Conservation (phyloP, 2,329 filamentous ascomycete genomes). For the Fusarium zealandicum region DNA sequence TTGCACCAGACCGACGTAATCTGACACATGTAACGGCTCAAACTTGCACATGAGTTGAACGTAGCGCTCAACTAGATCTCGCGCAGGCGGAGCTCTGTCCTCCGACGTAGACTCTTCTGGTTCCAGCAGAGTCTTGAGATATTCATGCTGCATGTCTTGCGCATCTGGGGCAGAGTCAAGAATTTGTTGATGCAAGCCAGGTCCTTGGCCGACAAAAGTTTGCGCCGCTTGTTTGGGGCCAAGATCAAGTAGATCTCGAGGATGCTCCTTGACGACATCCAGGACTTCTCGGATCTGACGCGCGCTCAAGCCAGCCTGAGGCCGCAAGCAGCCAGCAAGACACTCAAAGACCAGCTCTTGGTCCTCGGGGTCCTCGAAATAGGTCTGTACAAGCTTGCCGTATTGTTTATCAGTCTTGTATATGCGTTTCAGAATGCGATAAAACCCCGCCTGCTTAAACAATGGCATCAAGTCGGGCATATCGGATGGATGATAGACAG, state of each 20-base stretch:
- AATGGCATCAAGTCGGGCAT: slow-evolving; percentile 76
- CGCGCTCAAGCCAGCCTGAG: slow-evolving; percentile 66
- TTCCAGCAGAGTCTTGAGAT: slow-evolving; percentile 79
- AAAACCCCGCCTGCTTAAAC: slow-evolving; percentile 83
- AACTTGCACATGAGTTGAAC: slow-evolving; percentile 91
- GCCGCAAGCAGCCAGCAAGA: slow-evolving; percentile 75
- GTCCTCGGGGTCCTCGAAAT: slow-evolving; percentile 85
- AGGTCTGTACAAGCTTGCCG: slow-evolving; percentile 77
- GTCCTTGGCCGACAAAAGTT: slow-evolving; percentile 67
- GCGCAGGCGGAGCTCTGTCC: slow-evolving; percentile 50
- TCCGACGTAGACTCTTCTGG: slow-evolving; percentile 51
- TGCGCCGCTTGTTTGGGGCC: slow-evolving; percentile 70
- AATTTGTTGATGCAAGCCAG: slow-evolving; percentile 71
- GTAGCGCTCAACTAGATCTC: slow-evolving; percentile 80
- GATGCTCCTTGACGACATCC: slow-evolving; percentile 68
- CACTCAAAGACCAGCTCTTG: slow-evolving; percentile 79
- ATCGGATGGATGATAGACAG: slow-evolving; percentile 89
- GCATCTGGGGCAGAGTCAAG: slow-evolving; percentile 68
- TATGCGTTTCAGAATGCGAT: slow-evolving; percentile 87
- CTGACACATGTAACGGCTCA: slow-evolving; percentile 80
- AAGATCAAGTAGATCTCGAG: slow-evolving; percentile 70
- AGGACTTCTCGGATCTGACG: slow-evolving; percentile 79
- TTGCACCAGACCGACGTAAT: slow-evolving; percentile 80
- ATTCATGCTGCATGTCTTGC: slow-evolving; percentile 74
- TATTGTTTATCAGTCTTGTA: slow-evolving; percentile 84